A percentile compares a stretch with the other conserved stretches of the same genome.
These are phyloP conservation scores for Manihot esculenta DNA, from an alignment of 441 rosid genomes.

Conservation along the genomic window DNA sequence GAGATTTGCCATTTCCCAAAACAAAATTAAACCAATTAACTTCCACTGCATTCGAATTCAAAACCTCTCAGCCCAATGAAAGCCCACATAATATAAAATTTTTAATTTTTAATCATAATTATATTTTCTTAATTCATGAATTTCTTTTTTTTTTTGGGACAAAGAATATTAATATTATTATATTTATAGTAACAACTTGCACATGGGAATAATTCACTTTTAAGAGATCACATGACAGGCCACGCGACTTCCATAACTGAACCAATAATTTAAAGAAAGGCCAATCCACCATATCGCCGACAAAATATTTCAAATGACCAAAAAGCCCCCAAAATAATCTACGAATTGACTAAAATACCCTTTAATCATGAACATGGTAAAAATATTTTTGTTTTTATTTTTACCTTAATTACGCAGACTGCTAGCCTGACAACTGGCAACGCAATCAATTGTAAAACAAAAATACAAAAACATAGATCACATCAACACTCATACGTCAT, in stretches of 20 bases:
- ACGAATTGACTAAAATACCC: conserved; percentile 19
- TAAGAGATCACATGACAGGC: conserved; percentile 32
- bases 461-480: not conserved
- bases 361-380: not conserved
- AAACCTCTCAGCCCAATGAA: too few relatives aligned
- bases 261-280: conserved; percentile 10
- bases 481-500: conserved; percentile 20
- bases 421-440: conserved; percentile 7
- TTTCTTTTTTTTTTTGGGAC: too few relatives aligned
- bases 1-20: not conserved
- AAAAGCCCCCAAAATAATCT: not conserved
- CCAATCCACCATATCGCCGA: conserved; percentile 35
- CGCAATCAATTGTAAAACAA: not conserved
- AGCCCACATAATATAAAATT: too few relatives aligned
- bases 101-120: too few relatives aligned
- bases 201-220: conserved; percentile 10
- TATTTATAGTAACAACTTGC: not conserved
- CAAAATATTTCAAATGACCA: conserved; percentile 16
- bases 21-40: too few relatives aligned
- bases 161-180: not conserved
- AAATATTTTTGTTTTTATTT: too few relatives aligned
- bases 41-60: too few relatives aligned
- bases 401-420: conserved; percentile 4
- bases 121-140: too few relatives aligned
- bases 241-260: conserved; percentile 45